phyloP scores from a whole-genome alignment of 148 eudicot species.

The Bassia scoparia region DNA sequence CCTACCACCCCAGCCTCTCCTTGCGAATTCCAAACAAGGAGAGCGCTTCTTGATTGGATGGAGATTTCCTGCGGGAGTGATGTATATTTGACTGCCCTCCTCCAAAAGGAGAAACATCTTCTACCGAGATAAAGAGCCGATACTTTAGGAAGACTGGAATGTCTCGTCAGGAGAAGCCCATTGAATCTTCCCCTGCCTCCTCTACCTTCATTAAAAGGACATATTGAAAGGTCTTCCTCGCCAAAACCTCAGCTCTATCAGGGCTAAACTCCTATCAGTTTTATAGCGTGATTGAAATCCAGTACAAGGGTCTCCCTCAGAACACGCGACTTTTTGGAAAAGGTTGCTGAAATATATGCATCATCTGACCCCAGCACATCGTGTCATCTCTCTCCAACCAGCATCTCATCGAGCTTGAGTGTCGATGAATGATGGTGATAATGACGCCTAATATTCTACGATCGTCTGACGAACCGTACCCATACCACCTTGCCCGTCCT shows the following conservation, averaged over 20 bases:
- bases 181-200: slow-evolving; percentile 34
- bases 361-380: slow-evolving; percentile 25
- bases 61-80: slow-evolving; percentile 38
- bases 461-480: slow-evolving; percentile 24
- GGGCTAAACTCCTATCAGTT: slow-evolving; percentile 28
- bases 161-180: slow-evolving; percentile 35
- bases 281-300: slow-evolving; percentile 25
- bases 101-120: slow-evolving; percentile 35
- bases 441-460: slow-evolving; percentile 32
- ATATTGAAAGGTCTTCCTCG: slow-evolving; percentile 32
- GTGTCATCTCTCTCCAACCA: slow-evolving; percentile 17
- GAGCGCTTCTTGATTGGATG: slow-evolving; percentile 45
- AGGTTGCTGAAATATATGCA: slow-evolving; percentile 22
- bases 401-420: slow-evolving; percentile 25
- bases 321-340: slow-evolving; percentile 16
- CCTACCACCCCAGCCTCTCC: slow-evolving; percentile 34
- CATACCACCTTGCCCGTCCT: slow-evolving; percentile 28
- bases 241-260: slow-evolving; percentile 26
- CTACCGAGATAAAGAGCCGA: slow-evolving; percentile 32
- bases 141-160: slow-evolving; percentile 31
- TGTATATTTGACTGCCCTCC: slow-evolving; percentile 29
- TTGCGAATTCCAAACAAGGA: slow-evolving; percentile 37
- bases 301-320: slow-evolving; percentile 15
- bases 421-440: slow-evolving; percentile 33
- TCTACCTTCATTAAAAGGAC: slow-evolving; percentile 11